Conservation (phyloP, 176 grass and related monocot genomes). For the Oryza longistaminata region DNA sequence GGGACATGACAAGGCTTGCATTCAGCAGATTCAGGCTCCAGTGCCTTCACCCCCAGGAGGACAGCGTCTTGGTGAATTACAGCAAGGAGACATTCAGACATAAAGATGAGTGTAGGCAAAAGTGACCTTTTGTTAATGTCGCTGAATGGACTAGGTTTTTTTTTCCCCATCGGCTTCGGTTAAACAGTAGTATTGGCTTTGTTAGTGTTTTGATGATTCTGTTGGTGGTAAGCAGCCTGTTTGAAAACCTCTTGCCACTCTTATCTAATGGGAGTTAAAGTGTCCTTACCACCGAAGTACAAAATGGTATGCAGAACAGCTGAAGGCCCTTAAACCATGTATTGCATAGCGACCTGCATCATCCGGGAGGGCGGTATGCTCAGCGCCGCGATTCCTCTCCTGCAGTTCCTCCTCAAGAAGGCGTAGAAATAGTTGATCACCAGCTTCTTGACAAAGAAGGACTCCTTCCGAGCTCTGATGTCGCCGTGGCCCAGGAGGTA, state of each 20-base stretch:
- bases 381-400: slow-evolving; percentile 74
- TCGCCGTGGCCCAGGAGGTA: slow-evolving; percentile 90
- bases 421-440: slow-evolving; percentile 98
- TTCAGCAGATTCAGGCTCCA: not conserved
- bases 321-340: slow-evolving; percentile 74
- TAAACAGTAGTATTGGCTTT: not conserved
- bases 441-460: slow-evolving; percentile 89
- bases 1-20: not conserved
- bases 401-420: slow-evolving; percentile 90
- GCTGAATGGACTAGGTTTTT: not conserved
- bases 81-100: not conserved
- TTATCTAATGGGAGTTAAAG: slow-evolving; percentile 33
- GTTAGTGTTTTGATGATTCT: slow-evolving; percentile 16
- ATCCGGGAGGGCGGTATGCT: slow-evolving; percentile 75
- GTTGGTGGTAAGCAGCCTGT: slow-evolving; percentile 14
- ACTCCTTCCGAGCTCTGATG: slow-evolving; percentile 90
- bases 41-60: not conserved
- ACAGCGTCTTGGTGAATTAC: not conserved
- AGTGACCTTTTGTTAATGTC: not conserved
- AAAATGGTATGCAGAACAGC: not conserved
- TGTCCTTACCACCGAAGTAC: not conserved
- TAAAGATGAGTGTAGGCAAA: not conserved
- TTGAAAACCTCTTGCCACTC: not conserved
- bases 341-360: slow-evolving; percentile 97
- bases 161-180: slow-evolving; percentile 4